A percentile compares a stretch with the other conserved stretches of the same genome.
These are phyloP conservation scores for Candida dubliniensis DNA, from an alignment of 1,139 yeast species.

Conservation along the genomic window DNA sequence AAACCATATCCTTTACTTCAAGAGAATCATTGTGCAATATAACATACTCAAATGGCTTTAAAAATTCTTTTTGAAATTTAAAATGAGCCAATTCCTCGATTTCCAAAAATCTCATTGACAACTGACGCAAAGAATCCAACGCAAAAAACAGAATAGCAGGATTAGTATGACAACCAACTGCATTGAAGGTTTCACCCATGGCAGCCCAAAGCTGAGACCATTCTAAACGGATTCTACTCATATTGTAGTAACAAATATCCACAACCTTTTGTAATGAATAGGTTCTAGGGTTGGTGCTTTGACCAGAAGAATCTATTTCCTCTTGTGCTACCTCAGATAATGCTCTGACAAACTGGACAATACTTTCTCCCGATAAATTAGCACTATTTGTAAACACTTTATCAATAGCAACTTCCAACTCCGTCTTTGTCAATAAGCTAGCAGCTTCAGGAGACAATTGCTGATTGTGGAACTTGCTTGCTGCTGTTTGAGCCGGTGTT, in stretches of 20 bases:
- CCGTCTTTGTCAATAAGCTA: conserved; percentile 65
- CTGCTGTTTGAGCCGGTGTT: conserved; percentile 44
- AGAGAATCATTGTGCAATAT: conserved; percentile 64
- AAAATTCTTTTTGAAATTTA: conserved; percentile 91
- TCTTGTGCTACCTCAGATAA: conserved; percentile 84
- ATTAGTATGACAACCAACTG: conserved; percentile 79
- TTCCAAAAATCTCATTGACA: conserved; percentile 88
- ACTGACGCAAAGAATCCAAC: conserved; percentile 87
- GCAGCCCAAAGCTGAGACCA: conserved; percentile 96
- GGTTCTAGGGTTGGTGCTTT: conserved; percentile 80
- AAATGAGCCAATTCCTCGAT: conserved; percentile 93
- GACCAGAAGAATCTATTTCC: conserved; percentile 88
- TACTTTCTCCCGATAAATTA: conserved; percentile 76
- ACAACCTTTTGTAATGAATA: conserved; percentile 93
- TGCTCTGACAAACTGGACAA: conserved; percentile 83
- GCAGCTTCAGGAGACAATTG: conserved; percentile 42
- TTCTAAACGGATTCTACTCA: conserved; percentile 93
- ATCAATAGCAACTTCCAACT: conserved; percentile 82
- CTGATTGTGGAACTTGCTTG: conserved; percentile 46
- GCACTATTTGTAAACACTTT: conserved; percentile 84
- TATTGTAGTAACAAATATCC: conserved; percentile 95
- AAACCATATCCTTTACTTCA: conserved; percentile 84
- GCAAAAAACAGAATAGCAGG: conserved; percentile 84
- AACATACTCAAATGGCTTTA: conserved; percentile 86
- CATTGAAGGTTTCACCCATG: conserved; percentile 87